Conservation (phyloP, 805 yeast species). For the Lachancea lanzarotensis region DNA sequence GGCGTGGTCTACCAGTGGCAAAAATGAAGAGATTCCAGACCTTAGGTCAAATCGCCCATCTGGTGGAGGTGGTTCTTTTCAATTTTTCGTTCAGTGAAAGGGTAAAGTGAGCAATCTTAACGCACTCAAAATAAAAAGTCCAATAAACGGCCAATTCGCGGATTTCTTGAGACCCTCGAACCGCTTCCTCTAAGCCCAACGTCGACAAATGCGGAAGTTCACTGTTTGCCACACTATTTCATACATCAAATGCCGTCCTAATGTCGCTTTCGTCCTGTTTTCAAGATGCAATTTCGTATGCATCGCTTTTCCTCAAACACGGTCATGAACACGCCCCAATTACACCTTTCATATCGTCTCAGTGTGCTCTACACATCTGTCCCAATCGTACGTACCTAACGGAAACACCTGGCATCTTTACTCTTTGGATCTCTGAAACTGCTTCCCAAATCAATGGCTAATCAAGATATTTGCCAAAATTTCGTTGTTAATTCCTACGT, state of each 20-base stretch:
- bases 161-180: too few species aligned
- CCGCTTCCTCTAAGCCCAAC: too few species aligned
- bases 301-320: neutral
- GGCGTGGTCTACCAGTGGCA: neutral
- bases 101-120: too few species aligned
- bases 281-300: neutral
- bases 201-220: too few species aligned
- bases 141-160: too few species aligned
- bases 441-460: neutral
- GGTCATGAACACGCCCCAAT: neutral
- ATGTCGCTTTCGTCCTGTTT: neutral
- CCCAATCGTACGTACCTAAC: slow-evolving; percentile 69
- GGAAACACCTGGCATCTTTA: slow-evolving; percentile 94
- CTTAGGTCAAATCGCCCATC: too few species aligned
- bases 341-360: neutral
- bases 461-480: slow-evolving; percentile 3
- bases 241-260: neutral
- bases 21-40: too few species aligned
- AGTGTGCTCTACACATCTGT: neutral
- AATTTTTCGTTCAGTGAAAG: too few species aligned
- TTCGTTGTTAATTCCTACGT: neutral
- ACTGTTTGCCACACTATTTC: too few species aligned
- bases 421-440: slow-evolving; percentile 18
- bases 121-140: too few species aligned
- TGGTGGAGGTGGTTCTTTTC: too few species aligned